Evolutionary conservation across 192 early-diverging fungal species (phyloP), one percentile per base, ranked within the genome.

Genomic region (Gamsiella multidivaricata): DNA sequence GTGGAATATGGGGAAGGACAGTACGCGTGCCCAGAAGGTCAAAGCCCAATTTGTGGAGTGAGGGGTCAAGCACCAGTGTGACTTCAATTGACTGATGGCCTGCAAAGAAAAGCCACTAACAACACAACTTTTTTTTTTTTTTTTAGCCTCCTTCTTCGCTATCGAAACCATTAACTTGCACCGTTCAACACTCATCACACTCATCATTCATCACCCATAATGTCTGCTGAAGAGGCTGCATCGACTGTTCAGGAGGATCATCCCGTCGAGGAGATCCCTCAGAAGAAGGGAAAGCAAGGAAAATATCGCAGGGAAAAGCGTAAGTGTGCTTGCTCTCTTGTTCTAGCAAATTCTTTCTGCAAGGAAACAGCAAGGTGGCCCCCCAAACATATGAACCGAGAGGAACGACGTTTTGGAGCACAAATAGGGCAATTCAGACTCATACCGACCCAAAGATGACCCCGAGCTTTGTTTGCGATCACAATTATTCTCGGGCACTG

Each of bases 291-390:
- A 33, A 84, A 82, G 53, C 82, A 83, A 57, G 84, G 75, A 23
- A 82, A 84, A 69, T 87, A 83, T 54, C 65, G 85, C 46, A 71
- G 82, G 34, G 85, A 87, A 17, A 87, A 87, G 42, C 85, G 85
- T 87, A 83, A 59, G 80, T 28, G 31, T 49, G 36, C 14, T 25
- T 34, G 9, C 3, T 28, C 10, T 42, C 62, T 15, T 51, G 23
- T 54, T 54, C 17, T 32, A 54, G 52, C 52, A 32, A 54, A 10
- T 3, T 14, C 2, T 6, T 3, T 29, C 46, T 36, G 51, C 15
- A 67, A 32, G 53, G 12, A 42, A 10, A 39, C 25, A n/a, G n/a
- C n/a, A n/a, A n/a, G n/a, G n/a, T n/a, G n/a, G n/a, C n/a, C n/a
- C n/a, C n/a, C n/a, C n/a, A n/a, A n/a, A n/a, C n/a, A n/a, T n/a